A percentile compares a stretch with the other conserved stretches of the same genome.
Conservation (phyloP, 2,329 filamentous ascomycete genomes). For the Colletotrichum cuscutae region DNA sequence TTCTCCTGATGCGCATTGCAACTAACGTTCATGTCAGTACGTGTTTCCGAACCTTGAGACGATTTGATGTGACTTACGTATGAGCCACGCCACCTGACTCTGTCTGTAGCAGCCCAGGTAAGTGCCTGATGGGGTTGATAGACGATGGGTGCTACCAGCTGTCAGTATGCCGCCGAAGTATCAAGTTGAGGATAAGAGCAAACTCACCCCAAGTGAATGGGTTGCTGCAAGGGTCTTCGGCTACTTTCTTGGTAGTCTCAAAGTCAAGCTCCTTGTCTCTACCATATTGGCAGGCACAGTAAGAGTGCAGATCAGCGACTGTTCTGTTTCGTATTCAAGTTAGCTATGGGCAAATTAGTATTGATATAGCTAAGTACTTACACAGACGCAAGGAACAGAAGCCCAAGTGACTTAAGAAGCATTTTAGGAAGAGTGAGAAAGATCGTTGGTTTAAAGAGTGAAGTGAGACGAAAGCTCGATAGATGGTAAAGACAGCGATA, state of each 20-base stretch:
- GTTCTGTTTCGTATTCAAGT: neutral
- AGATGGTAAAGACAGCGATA: neutral
- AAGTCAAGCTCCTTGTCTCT: neutral
- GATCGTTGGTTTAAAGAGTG: neutral
- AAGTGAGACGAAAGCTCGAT: neutral
- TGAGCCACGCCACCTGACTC: neutral
- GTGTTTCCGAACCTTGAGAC: neutral
- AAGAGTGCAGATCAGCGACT: neutral
- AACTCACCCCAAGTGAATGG: neutral
- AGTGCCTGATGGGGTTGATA: neutral
- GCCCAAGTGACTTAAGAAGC: neutral
- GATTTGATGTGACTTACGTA: neutral
- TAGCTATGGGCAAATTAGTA: neutral
- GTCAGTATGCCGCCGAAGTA: neutral
- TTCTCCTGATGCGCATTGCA: neutral
- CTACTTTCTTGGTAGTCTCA: neutral
- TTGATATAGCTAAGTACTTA: neutral
- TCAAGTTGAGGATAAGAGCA: neutral
- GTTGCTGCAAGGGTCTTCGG: neutral
- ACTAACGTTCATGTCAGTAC: neutral
- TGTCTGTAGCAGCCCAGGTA: neutral
- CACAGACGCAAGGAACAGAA: neutral
- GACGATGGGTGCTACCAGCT: neutral
- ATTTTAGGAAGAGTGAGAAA: neutral
- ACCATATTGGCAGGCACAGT: neutral